phyloP scores from a whole-genome alignment of 1,284 basidiomycete species.

The Naganishia albida region DNA sequence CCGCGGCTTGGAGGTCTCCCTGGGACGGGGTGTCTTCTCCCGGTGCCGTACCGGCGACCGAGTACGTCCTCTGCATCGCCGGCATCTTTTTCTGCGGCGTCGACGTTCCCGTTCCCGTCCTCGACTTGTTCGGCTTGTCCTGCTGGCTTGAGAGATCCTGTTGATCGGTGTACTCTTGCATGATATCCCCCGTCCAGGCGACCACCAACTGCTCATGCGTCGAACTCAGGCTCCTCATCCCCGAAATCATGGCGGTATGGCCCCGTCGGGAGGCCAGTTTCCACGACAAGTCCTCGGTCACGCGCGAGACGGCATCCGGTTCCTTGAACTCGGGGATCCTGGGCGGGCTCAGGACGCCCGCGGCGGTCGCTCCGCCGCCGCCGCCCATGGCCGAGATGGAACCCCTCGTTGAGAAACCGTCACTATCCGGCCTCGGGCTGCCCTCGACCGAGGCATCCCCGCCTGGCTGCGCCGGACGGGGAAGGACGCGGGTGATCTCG shows the following conservation, averaged over 20 bases:
- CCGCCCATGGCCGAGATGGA: conserved; percentile 37
- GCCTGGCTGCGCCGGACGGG: conserved; percentile 23
- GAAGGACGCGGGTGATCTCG: conserved; percentile 49
- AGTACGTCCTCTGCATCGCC: conserved; percentile 21
- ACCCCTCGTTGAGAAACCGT: conserved; percentile 35
- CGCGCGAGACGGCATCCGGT: conserved; percentile 40
- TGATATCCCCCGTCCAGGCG: conserved; percentile 89
- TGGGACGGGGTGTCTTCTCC: conserved; percentile 30
- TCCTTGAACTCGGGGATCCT: conserved; percentile 54
- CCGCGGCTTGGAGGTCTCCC: conserved; percentile 11
- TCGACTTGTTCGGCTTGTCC: neutral
- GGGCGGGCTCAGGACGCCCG: conserved; percentile 43
- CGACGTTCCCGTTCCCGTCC: neutral
- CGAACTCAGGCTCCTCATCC: conserved; percentile 78
- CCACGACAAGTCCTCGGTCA: conserved; percentile 60
- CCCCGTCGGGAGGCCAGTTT: conserved; percentile 77
- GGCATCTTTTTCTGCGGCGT: conserved; percentile 25
- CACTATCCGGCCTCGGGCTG: conserved; percentile 29
- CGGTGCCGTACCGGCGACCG: conserved; percentile 28
- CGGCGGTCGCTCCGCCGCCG: conserved; percentile 33
- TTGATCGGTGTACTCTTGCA: conserved; percentile 41
- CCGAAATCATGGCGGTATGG: conserved; percentile 92
- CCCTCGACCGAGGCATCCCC: conserved; percentile 28
- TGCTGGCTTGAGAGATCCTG: conserved; percentile 20
- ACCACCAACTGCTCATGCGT: conserved; percentile 88